Evolutionary conservation across 768 basidiomycete genomes (phyloP), one percentile per base, ranked within the genome.

Genomic region (Agrocybe chaxingu): DNA sequence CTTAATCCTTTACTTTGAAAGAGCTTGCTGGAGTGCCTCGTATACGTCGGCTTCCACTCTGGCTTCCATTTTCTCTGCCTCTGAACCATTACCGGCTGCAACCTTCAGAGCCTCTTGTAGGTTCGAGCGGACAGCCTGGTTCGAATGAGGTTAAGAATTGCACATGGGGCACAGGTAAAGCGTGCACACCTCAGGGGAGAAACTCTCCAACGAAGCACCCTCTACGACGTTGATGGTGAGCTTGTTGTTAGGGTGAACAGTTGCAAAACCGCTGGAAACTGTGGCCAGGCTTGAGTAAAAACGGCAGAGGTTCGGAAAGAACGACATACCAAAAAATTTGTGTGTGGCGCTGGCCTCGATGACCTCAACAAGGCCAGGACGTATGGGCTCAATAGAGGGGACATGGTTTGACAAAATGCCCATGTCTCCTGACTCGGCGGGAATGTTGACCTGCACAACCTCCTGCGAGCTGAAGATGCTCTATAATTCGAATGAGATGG

Each of bases 341-440:
- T 97, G 95, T 50, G 85, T 80, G 34, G 77, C 68, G 45, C 75
- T 78, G 8, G 84, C 73, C 73, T 98, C 96, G 57, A 98, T 82
- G 59, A 99, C 87, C 71, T 99, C 97, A 47, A 99, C 77, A 51
- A 98, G 78, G 66, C 97, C 97, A 37, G 97, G 89, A 65, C 91
- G 89, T 48, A 99, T 79, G 42, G 96, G 80, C 70, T 99, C 97
- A 51, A 98, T 89, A n/a, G 93, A 89, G 30, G 97, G 88, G 48
- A 98, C 94, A 73, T 99, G 97, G 80, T 96, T 97, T 61, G 96
- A 92, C 53, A 99, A 85, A 62, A 99, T 91, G 78, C 97, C 97
- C 94, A 98, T 98, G 72, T 98, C 95, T 63, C 97, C 97, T 3
- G 92, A 86, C 48, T 86, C 91, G 36, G 94, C 97, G 33, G 94